phyloP scores from a whole-genome alignment of 192 early-diverging fungal genomes.

The Gaertneriomyces sp. region DNA sequence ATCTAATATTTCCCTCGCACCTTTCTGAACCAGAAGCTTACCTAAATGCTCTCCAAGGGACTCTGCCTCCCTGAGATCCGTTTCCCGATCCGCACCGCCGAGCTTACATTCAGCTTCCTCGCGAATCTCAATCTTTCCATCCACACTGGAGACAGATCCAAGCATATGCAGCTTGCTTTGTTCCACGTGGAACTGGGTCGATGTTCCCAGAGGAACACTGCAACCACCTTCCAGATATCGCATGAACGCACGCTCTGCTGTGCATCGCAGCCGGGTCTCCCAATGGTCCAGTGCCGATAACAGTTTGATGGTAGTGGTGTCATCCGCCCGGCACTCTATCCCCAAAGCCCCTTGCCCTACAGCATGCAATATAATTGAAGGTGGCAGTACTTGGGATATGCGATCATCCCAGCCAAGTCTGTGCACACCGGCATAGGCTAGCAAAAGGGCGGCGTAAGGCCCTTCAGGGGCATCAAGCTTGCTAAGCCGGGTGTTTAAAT shows the following conservation, averaged over 20 bases:
- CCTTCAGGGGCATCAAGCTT: conserved; percentile 78
- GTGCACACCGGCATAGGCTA: conserved; percentile 82
- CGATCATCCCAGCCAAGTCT: conserved; percentile 66
- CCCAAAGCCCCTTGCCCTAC: conserved; percentile 92
- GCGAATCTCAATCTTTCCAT: conserved; percentile 65
- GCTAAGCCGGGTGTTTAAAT: conserved; percentile 80
- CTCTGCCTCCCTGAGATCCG: conserved; percentile 30
- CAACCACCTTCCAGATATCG: conserved; percentile 86
- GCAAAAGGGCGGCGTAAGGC: conserved; percentile 71
- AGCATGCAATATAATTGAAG: conserved; percentile 70
- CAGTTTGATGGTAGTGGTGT: conserved; percentile 46
- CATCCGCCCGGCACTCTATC: conserved; percentile 73
- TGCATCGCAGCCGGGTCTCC: conserved; percentile 62
- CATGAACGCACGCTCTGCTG: conserved; percentile 85
- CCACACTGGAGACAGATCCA: conserved; percentile 72
- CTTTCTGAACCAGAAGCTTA: conserved; percentile 42
- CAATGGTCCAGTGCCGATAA: conserved; percentile 65
- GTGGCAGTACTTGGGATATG: conserved; percentile 66
- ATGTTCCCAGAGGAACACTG: conserved; percentile 89
- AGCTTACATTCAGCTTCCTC: conserved; percentile 34
- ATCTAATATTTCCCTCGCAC: conserved; percentile 53
- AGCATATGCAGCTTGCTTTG: conserved; percentile 46
- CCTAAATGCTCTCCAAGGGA: conserved; percentile 48
- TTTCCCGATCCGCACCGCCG: background rate
- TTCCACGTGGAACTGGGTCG: conserved; percentile 27